Conservation (phyloP, 2,329 filamentous ascomycete genomes). For the Fusarium sp. region DNA sequence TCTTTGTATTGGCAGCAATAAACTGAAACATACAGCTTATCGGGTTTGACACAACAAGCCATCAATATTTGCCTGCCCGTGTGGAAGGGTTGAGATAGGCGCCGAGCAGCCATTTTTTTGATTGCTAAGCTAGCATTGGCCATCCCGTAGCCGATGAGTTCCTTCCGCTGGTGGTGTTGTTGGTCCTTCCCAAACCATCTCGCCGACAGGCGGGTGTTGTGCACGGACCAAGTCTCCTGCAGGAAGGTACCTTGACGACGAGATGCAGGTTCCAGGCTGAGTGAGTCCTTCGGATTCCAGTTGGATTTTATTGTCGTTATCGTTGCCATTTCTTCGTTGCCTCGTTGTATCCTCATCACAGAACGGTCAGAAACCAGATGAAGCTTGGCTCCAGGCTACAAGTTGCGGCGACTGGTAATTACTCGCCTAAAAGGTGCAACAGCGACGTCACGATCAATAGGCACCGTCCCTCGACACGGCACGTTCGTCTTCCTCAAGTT, state of each 20-base stretch:
- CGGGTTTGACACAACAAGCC: not conserved
- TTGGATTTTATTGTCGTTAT: not conserved
- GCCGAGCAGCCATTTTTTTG: not conserved
- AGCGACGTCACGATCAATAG: not conserved
- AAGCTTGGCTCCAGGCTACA: not conserved
- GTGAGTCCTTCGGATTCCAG: not conserved
- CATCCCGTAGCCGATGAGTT: slow-evolving; percentile 1
- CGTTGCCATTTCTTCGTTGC: not conserved
- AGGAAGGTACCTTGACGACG: not conserved
- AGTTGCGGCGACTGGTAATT: not conserved
- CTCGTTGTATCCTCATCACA: not conserved
- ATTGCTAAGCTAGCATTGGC: not conserved
- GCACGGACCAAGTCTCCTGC: slow-evolving; percentile 6
- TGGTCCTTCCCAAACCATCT: slow-evolving; percentile 12
- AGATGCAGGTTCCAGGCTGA: not conserved
- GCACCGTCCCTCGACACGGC: not conserved
- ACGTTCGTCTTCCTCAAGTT: not conserved
- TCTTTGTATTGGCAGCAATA: not conserved
- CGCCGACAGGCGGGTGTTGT: not conserved
- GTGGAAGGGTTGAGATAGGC: not conserved
- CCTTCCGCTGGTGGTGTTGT: not conserved
- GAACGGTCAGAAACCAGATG: not conserved
- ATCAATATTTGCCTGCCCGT: not conserved
- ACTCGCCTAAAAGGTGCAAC: not conserved
- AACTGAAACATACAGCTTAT: not conserved